Base-by-base conservation (phyloP, 129 eudicot genomes). In the Tanacetum coccineum region DNA sequence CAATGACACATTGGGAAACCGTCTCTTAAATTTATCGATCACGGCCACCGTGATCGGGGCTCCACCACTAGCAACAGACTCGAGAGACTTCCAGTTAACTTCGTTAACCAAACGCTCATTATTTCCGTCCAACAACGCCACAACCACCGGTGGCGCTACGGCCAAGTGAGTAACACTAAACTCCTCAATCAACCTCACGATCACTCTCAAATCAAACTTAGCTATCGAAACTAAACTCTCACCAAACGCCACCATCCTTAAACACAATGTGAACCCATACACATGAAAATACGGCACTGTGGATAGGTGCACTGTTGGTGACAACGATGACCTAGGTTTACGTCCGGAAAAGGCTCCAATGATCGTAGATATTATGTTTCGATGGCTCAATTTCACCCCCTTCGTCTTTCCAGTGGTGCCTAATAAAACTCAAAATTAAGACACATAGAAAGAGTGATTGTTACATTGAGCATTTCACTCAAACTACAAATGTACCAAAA, bases 111-210 rank as follows among this genome's bases (percentile, higher is more conserved):
- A 40, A 7, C 13, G 42, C 8, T 25, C 76, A 14, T 64, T 57
- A 48, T 70, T 68, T 3, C 59, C 59, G 28, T 58, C 44, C 45
- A 76, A 84, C 83, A 84, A 57, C 18, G 79, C 82, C 53, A 82
- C 86, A 47, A 78, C 81, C 76, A 72, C 62, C 25, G 91, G 91
- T 14, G 95, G 95, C 12, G 80, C 91, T 68, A 58, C 65, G 14
- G 78, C 79, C 63, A 87, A 28, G 55, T 87, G 79, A 4, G 83
- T 80, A 65, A 80, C 88, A 47, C 71, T 55, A 60, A 68, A 78
- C 71, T 78, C 78, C 78, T 84, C 81, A 70, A 84, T 74, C 25
- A 76, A 67, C 62, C 70, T 81, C 79, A 78, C 5, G 81, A 77
- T 76, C 64, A 44, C 13, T 32, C 59, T 17, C 62, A 75, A 28